phyloP scores from a whole-genome alignment of 768 basidiomycete genomes.

The Suillus luteus region DNA sequence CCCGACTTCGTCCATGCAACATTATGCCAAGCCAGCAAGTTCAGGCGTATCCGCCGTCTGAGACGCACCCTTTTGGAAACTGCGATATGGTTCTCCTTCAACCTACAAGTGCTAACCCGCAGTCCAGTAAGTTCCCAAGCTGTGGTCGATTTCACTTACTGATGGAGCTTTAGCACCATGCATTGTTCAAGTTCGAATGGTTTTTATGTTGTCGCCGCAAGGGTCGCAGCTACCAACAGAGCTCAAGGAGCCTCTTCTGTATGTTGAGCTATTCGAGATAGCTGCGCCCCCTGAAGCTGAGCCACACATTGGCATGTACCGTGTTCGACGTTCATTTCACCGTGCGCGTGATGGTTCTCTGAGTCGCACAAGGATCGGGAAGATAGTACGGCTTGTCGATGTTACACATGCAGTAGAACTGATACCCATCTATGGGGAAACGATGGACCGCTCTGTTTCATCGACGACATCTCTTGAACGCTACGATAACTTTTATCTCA shows the following conservation, averaged over 20 bases:
- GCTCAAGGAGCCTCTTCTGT: not conserved
- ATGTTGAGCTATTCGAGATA: slow-evolving; percentile 7
- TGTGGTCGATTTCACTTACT: not conserved
- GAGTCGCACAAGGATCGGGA: too few relatives aligned
- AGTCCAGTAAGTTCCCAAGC: not conserved
- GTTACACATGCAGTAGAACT: not conserved
- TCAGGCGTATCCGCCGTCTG: not conserved
- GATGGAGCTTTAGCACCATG: not conserved
- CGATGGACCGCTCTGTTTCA: not conserved
- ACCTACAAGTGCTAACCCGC: not conserved
- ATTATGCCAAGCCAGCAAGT: not conserved
- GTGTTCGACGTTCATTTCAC: not conserved
- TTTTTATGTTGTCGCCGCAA: slow-evolving; percentile 12
- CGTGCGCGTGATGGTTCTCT: not conserved
- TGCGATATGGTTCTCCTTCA: slow-evolving; percentile 19
- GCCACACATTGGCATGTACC: slow-evolving; percentile 2
- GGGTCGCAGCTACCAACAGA: not conserved
- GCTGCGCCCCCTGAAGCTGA: slow-evolving; percentile 3
- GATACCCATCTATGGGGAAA: not conserved
- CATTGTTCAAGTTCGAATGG: slow-evolving; percentile 20
- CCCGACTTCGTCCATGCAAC: not conserved
- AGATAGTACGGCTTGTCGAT: not conserved
- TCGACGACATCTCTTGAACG: not conserved
- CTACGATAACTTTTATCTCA: slow-evolving; percentile 3
- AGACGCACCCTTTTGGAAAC: slow-evolving; percentile 22